Base-by-base conservation (phyloP, 352 stramenopile species). In the Stramenopiles sp. region DNA sequence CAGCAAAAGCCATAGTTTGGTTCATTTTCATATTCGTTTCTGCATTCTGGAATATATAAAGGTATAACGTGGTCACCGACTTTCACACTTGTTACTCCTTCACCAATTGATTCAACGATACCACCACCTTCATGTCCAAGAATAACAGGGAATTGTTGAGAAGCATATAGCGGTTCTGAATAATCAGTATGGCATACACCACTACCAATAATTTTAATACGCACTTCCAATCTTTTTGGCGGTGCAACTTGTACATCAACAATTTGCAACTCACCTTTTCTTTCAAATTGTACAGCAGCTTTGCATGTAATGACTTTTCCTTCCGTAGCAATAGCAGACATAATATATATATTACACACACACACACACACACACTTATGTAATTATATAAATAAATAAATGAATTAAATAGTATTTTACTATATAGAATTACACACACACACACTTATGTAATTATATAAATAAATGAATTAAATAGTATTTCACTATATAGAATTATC, bases 61-160 rank as follows among this genome's bases (percentile, higher is more conserved):
- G 84, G 85, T 30, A 88, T 84, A 78, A 91, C 87, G 31, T 90
- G 81, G 82, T 96, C 90, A 27, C 91, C 91, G 0, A 84, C 81
- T 77, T 88, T 85, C 0, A 95, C 87, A 0, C 82, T 86, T 7
- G 85, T 90, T 0, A 96, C 91, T 7, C 87, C 87, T 33, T 86
- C 81, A 30, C 87, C 87, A 0, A 91, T 83, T 0, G 81, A 87
- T 81, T 94, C 90, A 0, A 94, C 90, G 31, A 93, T 86, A 74
- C 87, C 90, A 31, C 89, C 91, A 7, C 87, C 90, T 82, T 96
- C 91, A 80, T 96, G 91, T 7, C 91, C 91, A 31, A 96, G 83
- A 80, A 96, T 95, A 63, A 84, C 93, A 6, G 91, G 91, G 80
- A 96, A 96, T 27, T 69, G 53, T 69, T 69, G 53, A 27, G 53